Evolutionary conservation across 2,329 filamentous ascomycete genomes (phyloP).

Genomic region (Xylaria sp.): DNA sequence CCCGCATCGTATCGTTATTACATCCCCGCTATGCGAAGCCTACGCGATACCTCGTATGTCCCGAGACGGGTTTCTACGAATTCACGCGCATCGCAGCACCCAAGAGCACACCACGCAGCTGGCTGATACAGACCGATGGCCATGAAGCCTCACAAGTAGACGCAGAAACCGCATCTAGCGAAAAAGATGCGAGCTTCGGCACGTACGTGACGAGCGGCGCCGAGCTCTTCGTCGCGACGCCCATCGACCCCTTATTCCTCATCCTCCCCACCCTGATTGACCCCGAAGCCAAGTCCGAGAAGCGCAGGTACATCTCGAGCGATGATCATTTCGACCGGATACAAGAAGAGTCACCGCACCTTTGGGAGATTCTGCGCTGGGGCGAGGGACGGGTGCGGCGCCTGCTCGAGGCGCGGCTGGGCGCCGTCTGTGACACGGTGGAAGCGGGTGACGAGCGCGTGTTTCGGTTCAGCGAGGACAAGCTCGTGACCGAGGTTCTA

Average conservation of each 20-base stretch:
- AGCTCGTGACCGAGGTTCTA: conserved; percentile 73
- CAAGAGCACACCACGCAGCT: conserved; percentile 66
- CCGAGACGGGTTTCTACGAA: conserved; percentile 71
- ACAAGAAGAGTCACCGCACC: conserved; percentile 63
- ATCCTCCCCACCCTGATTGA: conserved; percentile 74
- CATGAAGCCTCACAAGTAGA: neutral
- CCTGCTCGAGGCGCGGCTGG: conserved; percentile 73
- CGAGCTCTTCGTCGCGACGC: conserved; percentile 84
- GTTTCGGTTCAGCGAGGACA: conserved; percentile 80
- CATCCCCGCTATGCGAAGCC: conserved; percentile 67
- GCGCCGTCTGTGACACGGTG: conserved; percentile 79
- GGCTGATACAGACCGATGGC: conserved; percentile 62
- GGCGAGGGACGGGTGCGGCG: conserved; percentile 56
- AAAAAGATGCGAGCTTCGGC: conserved; percentile 45
- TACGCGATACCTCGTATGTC: conserved; percentile 70
- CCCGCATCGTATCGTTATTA: conserved; percentile 68
- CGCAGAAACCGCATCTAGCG: conserved; percentile 28
- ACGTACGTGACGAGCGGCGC: conserved; percentile 68
- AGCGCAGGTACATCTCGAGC: conserved; percentile 70
- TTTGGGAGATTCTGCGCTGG: conserved; percentile 66
- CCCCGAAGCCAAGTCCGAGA: conserved; percentile 54
- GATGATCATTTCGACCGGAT: conserved; percentile 79
- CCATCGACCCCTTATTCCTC: conserved; percentile 85
- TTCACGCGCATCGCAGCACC: conserved; percentile 68
- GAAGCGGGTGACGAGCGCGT: conserved; percentile 85